A percentile compares a stretch with the other conserved stretches of the same genome.
phyloP scores from a whole-genome alignment of 129 eudicot genomes.

The Flaveria bidentis region DNA sequence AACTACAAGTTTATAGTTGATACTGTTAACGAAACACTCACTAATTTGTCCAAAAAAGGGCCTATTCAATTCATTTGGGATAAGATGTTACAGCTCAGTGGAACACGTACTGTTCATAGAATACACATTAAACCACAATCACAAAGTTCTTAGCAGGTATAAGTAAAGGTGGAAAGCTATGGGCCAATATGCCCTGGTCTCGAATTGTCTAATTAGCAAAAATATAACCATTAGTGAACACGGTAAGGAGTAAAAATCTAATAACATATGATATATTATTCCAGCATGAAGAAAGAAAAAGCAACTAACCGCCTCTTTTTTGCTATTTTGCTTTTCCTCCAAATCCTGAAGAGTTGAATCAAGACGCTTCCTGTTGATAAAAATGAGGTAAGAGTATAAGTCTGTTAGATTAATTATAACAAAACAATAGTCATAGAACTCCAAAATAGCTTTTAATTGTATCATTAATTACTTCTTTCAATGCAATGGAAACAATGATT shows the following conservation, averaged over 20 bases:
- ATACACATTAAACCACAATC: not conserved
- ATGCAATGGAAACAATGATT: not conserved
- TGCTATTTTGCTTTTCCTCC: constrained; percentile 95
- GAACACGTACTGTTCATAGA: not conserved
- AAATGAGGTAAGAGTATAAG: constrained; percentile 7
- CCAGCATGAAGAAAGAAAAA: constrained; percentile 4
- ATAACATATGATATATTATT: not conserved
- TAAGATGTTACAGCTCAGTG: not conserved
- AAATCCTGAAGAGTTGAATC: constrained; percentile 87
- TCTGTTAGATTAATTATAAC: not conserved
- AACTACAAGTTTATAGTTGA: too few relatives aligned
- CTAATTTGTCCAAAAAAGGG: not conserved
- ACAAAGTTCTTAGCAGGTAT: not conserved
- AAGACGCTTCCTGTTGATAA: constrained; percentile 69
- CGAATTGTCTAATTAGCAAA: not conserved
- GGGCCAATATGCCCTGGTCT: not conserved
- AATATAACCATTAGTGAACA: not conserved
- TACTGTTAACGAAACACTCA: too few relatives aligned
- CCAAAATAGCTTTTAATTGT: constrained; percentile 15
- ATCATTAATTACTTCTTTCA: not conserved
- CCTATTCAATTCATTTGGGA: not conserved
- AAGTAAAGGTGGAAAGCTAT: not conserved
- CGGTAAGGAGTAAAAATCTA: too few relatives aligned
- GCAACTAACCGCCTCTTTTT: constrained; percentile 76
- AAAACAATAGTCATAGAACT: constrained; percentile 2